A percentile compares a stretch with the other conserved stretches of the same genome.
These are phyloP conservation scores for Ustilago vetiveriae DNA, from an alignment of 1,284 basidiomycete genomes.

Conservation along the genomic window DNA sequence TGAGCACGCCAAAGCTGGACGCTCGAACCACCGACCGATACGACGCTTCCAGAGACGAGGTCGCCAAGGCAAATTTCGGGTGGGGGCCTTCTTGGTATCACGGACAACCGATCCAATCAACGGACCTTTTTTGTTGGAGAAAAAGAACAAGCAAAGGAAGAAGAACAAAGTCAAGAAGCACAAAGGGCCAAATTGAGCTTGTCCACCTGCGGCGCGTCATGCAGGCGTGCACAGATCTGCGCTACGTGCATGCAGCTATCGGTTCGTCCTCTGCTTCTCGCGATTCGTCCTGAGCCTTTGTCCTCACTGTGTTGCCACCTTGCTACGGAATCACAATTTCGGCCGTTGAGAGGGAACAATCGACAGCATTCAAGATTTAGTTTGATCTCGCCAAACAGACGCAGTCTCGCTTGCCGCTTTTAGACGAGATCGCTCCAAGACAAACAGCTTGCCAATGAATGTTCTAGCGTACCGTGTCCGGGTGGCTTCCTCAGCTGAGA, in stretches of 20 bases:
- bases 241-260: constrained; percentile 18
- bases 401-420: not conserved
- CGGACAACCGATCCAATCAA: not conserved
- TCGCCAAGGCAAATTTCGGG: no score
- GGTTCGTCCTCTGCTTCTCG: not conserved
- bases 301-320: no score
- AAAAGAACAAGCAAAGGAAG: constrained; percentile 9
- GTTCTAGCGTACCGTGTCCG: no score
- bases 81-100: not conserved
- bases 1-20: no score
- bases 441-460: no score
- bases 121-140: not conserved
- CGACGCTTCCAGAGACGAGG: no score
- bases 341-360: no score
- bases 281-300: constrained; percentile 4
- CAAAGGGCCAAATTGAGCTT: not conserved
- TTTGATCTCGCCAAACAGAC: not conserved
- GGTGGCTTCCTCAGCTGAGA: no score
- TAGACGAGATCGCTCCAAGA: no score
- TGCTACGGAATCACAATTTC: no score
- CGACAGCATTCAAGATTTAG: not conserved
- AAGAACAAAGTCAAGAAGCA: not conserved
- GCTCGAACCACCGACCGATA: no score
- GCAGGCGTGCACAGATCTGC: constrained; percentile 47
- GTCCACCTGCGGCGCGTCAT: constrained; percentile 12